Conservation (phyloP, 768 basidiomycete species). For the Lepiota venenata region DNA sequence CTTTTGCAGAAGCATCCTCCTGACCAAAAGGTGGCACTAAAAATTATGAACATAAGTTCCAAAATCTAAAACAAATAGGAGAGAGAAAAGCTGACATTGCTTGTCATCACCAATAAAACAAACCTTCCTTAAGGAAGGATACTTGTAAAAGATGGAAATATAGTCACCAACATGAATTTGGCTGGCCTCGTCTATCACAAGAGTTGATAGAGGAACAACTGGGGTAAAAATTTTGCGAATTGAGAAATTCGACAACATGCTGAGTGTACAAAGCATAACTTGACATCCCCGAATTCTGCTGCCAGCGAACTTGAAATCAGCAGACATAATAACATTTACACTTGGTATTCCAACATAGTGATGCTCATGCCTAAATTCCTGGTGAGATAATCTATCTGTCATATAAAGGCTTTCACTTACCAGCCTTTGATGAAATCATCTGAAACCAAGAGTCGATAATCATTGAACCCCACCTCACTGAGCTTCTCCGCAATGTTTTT, state of each 20-base stretch:
- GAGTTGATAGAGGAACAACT: constrained; percentile 40
- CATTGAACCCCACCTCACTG: constrained; percentile 41
- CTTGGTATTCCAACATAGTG: constrained; percentile 51
- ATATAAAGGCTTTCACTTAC: constrained; percentile 31
- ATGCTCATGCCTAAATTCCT: constrained; percentile 69
- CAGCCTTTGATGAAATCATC: constrained; percentile 61
- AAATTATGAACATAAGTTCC: constrained; percentile 9
- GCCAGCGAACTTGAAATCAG: constrained; percentile 25
- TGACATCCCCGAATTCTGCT: constrained; percentile 30
- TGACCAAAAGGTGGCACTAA: constrained; percentile 81
- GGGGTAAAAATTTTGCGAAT: constrained; percentile 29
- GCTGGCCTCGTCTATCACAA: constrained; percentile 65
- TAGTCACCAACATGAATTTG: constrained; percentile 62
- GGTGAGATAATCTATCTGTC: constrained; percentile 7
- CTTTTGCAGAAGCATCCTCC: constrained; percentile 47
- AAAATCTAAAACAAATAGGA: constrained; percentile 7
- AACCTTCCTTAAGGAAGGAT: constrained; percentile 41
- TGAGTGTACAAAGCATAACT: constrained; percentile 73
- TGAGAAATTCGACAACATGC: constrained; percentile 58
- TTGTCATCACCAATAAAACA: constrained; percentile 68
- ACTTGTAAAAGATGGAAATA: constrained; percentile 36
- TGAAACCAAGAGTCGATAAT: constrained; percentile 73
- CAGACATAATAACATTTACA: constrained; percentile 50
- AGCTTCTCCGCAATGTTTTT: constrained; percentile 89
- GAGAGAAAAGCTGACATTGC: constrained; percentile 44